Evolutionary conservation across 176 grass and related monocot species (phyloP).

Genomic region (Oryza nivara): DNA sequence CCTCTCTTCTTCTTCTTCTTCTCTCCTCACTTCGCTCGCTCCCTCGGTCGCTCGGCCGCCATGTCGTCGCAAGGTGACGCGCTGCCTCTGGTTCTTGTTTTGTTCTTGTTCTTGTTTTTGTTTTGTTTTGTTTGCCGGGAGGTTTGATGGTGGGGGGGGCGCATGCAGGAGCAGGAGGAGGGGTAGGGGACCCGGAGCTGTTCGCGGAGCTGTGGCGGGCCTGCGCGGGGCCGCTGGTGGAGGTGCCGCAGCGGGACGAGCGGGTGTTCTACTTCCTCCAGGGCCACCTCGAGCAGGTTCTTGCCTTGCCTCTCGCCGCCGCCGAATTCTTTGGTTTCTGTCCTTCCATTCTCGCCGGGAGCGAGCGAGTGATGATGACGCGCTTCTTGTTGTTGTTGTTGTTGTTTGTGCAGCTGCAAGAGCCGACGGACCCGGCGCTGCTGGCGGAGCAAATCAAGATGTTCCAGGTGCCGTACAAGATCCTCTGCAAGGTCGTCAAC

Average conservation of each 20-base stretch:
- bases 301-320: background rate
- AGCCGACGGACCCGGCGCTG: conserved; percentile 57
- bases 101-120: background rate
- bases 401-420: conserved; percentile 59
- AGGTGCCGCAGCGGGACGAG: conserved; percentile 68
- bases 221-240: conserved; percentile 92
- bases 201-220: conserved; percentile 82
- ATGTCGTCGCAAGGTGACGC: conserved; percentile 58
- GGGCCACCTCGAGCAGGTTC: conserved; percentile 95
- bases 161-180: background rate
- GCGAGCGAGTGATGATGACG: background rate
- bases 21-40: background rate
- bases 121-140: background rate
- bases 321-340: background rate
- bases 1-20: background rate
- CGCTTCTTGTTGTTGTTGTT: background rate
- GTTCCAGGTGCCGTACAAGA: conserved; percentile 87
- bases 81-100: background rate
- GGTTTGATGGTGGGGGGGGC: background rate
- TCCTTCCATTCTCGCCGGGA: background rate
- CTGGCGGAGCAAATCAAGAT: conserved; percentile 67
- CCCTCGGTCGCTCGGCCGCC: background rate
- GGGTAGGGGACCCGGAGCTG: conserved; percentile 51
- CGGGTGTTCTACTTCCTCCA: conserved; percentile 96
- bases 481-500: conserved; percentile 89